Evolutionary conservation across 106 monocot genomes (phyloP).

Genomic region (Xerophyta viscosa): DNA sequence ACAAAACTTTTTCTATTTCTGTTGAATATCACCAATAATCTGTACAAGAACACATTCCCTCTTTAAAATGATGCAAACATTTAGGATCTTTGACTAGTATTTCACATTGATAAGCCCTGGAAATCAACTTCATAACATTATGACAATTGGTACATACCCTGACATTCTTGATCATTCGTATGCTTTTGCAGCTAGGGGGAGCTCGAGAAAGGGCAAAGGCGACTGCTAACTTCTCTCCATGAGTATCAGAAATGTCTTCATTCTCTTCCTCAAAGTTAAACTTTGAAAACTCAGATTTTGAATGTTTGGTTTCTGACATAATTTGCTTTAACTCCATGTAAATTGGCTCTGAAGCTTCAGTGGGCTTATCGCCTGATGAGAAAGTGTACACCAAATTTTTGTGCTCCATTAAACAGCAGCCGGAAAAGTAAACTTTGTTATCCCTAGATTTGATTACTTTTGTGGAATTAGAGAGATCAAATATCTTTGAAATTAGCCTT

Average conservation of each 20-base stretch:
- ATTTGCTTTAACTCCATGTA: conserved; percentile 21
- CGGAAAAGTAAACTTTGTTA: conserved; percentile 1
- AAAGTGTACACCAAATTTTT: conserved; percentile 35
- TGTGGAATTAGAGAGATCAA: conserved; percentile 7
- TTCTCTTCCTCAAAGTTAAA: conserved; percentile 38
- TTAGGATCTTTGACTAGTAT: conserved; percentile 74
- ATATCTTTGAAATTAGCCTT: conserved; percentile 23
- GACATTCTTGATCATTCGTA: conserved; percentile 60
- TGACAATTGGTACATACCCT: conserved; percentile 65
- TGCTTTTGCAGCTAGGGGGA: conserved; percentile 21
- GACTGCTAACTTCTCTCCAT: conserved; percentile 73
- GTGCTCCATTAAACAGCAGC: conserved; percentile 55
- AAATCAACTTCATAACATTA: conserved; percentile 41
- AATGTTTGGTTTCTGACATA: conserved; percentile 6
- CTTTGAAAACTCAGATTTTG: neutral
- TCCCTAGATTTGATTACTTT: conserved; percentile 10
- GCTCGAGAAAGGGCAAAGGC: conserved; percentile 35
- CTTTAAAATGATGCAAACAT: conserved; percentile 68
- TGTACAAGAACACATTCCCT: conserved; percentile 76
- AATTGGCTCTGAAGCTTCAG: conserved; percentile 4
- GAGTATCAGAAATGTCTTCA: conserved; percentile 38
- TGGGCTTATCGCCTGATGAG: conserved; percentile 19
- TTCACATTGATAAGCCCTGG: conserved; percentile 29
- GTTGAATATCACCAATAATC: conserved; percentile 65
- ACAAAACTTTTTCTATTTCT: too few species aligned